Base-by-base conservation (phyloP, 169 alveolate species). In the Cryptosporidium meleagridis region DNA sequence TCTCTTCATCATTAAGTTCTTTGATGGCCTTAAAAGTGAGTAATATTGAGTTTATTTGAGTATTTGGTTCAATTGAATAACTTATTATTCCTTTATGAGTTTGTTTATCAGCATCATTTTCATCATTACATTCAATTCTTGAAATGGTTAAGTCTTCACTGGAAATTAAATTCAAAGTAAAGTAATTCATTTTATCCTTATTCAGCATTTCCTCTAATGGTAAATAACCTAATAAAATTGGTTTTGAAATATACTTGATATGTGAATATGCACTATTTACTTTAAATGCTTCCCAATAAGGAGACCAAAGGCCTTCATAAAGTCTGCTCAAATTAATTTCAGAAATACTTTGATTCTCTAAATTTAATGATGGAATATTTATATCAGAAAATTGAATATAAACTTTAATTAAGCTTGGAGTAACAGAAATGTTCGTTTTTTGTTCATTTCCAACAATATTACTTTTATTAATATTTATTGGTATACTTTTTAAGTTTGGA, bases 281-380 rank as follows among this genome's bases (percentile, higher is more conserved):
- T 23, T 65, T 80, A 26, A 80, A 62, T 62, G 75, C 55, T 39
- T 80, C 89, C 89, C 89, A 80, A 48, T 80, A 80, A 16, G 89
- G 89, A 62, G 89, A 80, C 89, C 89, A 80, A 16, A 80, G 68
- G 2, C 80, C 89, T 80, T 80, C 80, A 65, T 80, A 39, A 26
- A 80, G 62, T 45, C 29, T 80, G 21, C 62, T 73, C 58, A 80
- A 14, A 23, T 37, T 62, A 26, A 80, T 33, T 65, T 80, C 89
- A 23, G 52, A 23, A 45, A 37, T 41, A 9, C 39, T 18, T 26
- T 59, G 37, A 18, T 62, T 65, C 14, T 23, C 65, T 29, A 70
- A 45, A 21, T 62, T 65, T 21, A 80, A 29, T 3, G 68, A 44
- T 16, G 89, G 89, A 41, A 80, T 80, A 29, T 62, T 80, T 62